Conservation (phyloP, 2,329 filamentous ascomycete genomes). For the Ascochyta lentis region DNA sequence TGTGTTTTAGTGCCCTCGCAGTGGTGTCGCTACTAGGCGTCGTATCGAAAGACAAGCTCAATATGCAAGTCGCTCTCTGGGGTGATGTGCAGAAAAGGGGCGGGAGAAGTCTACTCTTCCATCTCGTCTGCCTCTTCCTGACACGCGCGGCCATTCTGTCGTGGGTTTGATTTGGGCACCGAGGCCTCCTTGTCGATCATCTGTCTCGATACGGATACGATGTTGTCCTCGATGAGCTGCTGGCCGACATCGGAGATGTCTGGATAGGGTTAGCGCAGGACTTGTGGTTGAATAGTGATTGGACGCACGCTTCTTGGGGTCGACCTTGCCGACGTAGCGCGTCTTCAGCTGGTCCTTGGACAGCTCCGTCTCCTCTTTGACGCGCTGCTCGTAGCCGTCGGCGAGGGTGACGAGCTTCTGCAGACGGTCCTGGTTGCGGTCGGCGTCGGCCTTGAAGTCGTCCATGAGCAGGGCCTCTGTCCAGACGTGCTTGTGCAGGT, state of each 20-base stretch:
- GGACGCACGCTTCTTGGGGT: conserved; percentile 88
- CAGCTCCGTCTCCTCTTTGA: conserved; percentile 97
- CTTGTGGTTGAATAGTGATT: background rate
- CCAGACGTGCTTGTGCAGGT: conserved; percentile 99
- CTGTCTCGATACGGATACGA: conserved; percentile 95
- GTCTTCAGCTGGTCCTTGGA: conserved; percentile 98
- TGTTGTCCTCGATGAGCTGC: conserved; percentile 98
- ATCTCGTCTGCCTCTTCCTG: conserved; percentile 45
- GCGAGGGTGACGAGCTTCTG: conserved; percentile 85
- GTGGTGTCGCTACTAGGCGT: background rate
- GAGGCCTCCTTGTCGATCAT: conserved; percentile 99
- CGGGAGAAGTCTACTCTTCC: conserved; percentile 35
- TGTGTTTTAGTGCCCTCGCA: too few species aligned
- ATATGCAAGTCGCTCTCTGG: conserved; percentile 12
- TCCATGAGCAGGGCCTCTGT: conserved; percentile 97
- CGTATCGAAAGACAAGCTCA: background rate
- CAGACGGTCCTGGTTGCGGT: conserved; percentile 85
- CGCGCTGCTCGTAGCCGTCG: conserved; percentile 97
- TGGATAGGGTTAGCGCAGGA: conserved; percentile 40
- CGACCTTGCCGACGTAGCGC: conserved; percentile 96
- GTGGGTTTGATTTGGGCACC: conserved; percentile 65
- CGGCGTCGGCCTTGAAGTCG: conserved; percentile 85
- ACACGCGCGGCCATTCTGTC: conserved; percentile 36
- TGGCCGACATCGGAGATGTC: conserved; percentile 95
- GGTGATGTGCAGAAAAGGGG: too few species aligned